These are phyloP conservation scores for Kazachstania sp. DNA, from an alignment of 1,139 yeast genomes.

Conservation along the genomic window DNA sequence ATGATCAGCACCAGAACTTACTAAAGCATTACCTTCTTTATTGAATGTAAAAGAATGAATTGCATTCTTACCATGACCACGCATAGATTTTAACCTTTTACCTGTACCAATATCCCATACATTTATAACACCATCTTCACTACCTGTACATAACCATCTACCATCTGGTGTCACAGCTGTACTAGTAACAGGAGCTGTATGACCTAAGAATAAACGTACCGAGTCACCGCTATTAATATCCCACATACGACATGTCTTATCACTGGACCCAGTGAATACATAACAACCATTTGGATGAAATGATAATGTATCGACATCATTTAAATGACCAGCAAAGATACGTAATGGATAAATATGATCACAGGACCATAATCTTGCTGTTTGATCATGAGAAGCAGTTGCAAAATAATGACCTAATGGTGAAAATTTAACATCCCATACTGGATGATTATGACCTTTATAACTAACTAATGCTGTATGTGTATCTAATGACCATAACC, in stretches of 20 bases:
- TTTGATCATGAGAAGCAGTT: slow-evolving; percentile 94
- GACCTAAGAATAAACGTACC: slow-evolving; percentile 92
- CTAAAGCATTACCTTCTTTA: slow-evolving; percentile 78
- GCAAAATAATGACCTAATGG: slow-evolving; percentile 97
- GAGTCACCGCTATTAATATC: slow-evolving; percentile 83
- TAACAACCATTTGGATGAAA: slow-evolving; percentile 97
- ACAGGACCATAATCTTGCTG: slow-evolving; percentile 96
- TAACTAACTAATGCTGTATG: slow-evolving; percentile 85
- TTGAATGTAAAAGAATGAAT: slow-evolving; percentile 82
- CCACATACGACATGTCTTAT: slow-evolving; percentile 97
- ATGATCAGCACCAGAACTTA: slow-evolving; percentile 89
- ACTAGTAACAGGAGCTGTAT: slow-evolving; percentile 77
- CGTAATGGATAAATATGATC: slow-evolving; percentile 95
- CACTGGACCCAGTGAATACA: slow-evolving; percentile 89
- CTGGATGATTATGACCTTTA: slow-evolving; percentile 92
- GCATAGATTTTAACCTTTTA: slow-evolving; percentile 67
- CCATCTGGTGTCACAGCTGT: slow-evolving; percentile 95
- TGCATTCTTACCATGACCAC: slow-evolving; percentile 86
- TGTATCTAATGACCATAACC: slow-evolving; percentile 92
- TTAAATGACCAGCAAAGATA: slow-evolving; percentile 93
- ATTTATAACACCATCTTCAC: slow-evolving; percentile 83
- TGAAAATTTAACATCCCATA: slow-evolving; percentile 94
- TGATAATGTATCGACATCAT: slow-evolving; percentile 90
- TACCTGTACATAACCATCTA: slow-evolving; percentile 91
- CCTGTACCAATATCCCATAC: slow-evolving; percentile 96